These are phyloP conservation scores for Helicostylum pulchrum DNA, from an alignment of 192 early-diverging fungal genomes.

Conservation along the genomic window DNA sequence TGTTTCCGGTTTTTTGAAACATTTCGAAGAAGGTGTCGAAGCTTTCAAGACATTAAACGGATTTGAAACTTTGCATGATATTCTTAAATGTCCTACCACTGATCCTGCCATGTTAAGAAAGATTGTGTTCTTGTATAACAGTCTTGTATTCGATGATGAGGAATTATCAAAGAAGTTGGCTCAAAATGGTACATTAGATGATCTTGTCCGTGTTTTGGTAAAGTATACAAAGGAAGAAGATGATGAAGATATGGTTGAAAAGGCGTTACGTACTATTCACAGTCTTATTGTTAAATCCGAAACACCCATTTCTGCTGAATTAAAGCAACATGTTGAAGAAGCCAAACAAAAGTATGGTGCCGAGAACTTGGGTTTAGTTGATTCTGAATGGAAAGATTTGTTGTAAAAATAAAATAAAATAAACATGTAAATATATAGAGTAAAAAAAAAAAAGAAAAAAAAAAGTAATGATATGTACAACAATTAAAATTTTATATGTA, in stretches of 20 bases:
- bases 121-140: constrained; percentile 60
- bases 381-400: constrained; percentile 26
- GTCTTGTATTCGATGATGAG: constrained; percentile 58
- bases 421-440: background rate
- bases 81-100: constrained; percentile 46
- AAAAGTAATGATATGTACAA: background rate
- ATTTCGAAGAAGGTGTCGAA: constrained; percentile 49
- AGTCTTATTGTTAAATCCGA: constrained; percentile 14
- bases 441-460: background rate
- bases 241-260: constrained; percentile 48
- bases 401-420: constrained; percentile 4
- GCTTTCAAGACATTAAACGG: constrained; percentile 54
- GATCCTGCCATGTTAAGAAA: constrained; percentile 48
- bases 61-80: constrained; percentile 38
- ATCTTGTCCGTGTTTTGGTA: constrained; percentile 40
- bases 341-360: constrained; percentile 27
- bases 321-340: constrained; percentile 13
- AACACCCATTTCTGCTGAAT: constrained; percentile 8
- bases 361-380: constrained; percentile 21
- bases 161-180: constrained; percentile 39
- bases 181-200: constrained; percentile 44
- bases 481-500: background rate
- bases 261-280: constrained; percentile 31
- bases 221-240: constrained; percentile 40
- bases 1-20: constrained; percentile 63